phyloP scores from a whole-genome alignment of 192 early-diverging fungal genomes.

The Polychytrium aggregatum region DNA sequence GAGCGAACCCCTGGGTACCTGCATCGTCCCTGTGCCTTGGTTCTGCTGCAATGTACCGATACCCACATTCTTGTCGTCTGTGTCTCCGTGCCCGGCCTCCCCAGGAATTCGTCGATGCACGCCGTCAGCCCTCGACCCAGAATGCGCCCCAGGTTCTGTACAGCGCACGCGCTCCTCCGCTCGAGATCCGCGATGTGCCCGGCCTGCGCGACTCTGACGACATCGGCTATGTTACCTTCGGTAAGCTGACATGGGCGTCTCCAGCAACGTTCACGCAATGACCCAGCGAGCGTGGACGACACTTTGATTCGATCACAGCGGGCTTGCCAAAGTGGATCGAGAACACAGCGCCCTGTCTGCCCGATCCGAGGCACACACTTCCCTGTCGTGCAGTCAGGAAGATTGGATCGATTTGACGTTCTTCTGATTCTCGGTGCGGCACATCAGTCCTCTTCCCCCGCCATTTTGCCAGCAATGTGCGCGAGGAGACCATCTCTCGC shows the following conservation, averaged over 20 bases:
- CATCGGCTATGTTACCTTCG: conserved; percentile 92
- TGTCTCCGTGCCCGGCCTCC: too few relatives aligned
- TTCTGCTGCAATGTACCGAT: too few relatives aligned
- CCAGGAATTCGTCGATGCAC: conserved; percentile 97
- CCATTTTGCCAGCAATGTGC: conserved; percentile 61
- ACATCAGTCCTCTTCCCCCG: conserved; percentile 82
- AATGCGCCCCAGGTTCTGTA: conserved; percentile 97
- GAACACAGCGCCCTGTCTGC: neutral
- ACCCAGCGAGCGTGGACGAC: too few relatives aligned
- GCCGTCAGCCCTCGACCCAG: conserved; percentile 74
- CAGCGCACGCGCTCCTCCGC: conserved; percentile 80
- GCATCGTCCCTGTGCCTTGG: too few relatives aligned
- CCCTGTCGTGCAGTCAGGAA: neutral
- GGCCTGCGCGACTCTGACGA: conserved; percentile 65
- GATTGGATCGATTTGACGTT: neutral
- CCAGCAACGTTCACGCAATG: neutral
- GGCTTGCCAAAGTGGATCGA: too few relatives aligned
- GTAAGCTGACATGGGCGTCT: conserved; percentile 24
- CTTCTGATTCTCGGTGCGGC: neutral
- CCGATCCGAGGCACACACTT: neutral
- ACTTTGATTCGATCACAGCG: too few relatives aligned
- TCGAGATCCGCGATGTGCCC: conserved; percentile 77
- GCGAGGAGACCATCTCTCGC: conserved; percentile 83
- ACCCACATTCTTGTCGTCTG: too few relatives aligned
- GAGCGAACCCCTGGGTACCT: too few relatives aligned